Conservation (phyloP, 257 asterid species). For the Ilex aquifolium region DNA sequence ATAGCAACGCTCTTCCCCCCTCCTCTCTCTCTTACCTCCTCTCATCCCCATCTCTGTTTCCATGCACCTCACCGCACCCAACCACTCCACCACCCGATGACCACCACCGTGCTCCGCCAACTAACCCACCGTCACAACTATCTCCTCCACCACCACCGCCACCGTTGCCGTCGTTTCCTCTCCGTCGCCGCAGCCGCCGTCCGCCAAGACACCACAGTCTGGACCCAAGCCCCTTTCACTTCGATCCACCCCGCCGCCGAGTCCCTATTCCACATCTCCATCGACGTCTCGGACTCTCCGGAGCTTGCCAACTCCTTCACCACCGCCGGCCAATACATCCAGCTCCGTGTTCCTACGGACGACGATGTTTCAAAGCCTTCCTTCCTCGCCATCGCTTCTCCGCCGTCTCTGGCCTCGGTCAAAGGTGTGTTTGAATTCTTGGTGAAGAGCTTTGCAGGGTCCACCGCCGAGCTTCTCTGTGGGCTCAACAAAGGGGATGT, state of each 20-base stretch:
- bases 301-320: conserved; percentile 62
- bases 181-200: conserved; percentile 46
- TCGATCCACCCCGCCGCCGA: conserved; percentile 66
- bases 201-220: conserved; percentile 42
- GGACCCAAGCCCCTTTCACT: conserved; percentile 51
- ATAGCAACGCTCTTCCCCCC: conserved; percentile 11
- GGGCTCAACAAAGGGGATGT: conserved; percentile 62
- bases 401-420: conserved; percentile 61
- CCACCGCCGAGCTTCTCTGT: conserved; percentile 82
- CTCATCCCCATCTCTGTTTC: conserved; percentile 31
- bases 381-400: conserved; percentile 71
- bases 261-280: conserved; percentile 46
- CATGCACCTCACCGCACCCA: conserved; percentile 45
- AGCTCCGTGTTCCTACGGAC: conserved; percentile 48
- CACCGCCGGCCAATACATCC: conserved; percentile 72
- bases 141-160: conserved; percentile 28
- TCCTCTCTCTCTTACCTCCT: conserved; percentile 22
- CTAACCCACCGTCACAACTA: conserved; percentile 26
- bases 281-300: conserved; percentile 80
- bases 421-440: conserved; percentile 71
- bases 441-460: conserved; percentile 65
- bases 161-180: conserved; percentile 29
- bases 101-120: conserved; percentile 53
- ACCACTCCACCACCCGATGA: conserved; percentile 22
- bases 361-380: conserved; percentile 38